Percentiles rank a stretch among this genome's conserved stretches.
Evolutionary conservation across 2,329 filamentous ascomycete genomes (phyloP).

Genomic region (Fusarium mexicanum): DNA sequence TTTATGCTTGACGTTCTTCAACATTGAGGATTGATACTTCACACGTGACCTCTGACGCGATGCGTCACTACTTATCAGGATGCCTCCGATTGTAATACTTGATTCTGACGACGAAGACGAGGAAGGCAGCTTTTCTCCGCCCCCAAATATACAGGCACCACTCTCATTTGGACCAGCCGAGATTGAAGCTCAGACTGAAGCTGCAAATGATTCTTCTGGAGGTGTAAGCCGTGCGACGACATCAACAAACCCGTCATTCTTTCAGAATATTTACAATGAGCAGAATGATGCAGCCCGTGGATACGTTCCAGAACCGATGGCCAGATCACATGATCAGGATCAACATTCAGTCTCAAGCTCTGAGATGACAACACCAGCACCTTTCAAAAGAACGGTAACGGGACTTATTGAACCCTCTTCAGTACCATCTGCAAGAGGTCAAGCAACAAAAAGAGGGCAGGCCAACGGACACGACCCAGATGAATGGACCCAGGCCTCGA

Average conservation of each 20-base stretch:
- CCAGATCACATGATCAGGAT: conserved; percentile 12
- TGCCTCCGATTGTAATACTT: conserved; percentile 47
- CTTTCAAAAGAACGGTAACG: conserved; percentile 43
- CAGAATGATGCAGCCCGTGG: conserved; percentile 50
- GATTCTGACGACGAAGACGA: conserved; percentile 55
- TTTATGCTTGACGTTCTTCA: not conserved
- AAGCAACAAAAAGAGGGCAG: conserved; percentile 12
- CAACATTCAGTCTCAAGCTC: conserved; percentile 33
- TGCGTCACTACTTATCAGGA: conserved; percentile 17
- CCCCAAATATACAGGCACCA: conserved; percentile 12
- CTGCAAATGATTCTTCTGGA: conserved; percentile 37
- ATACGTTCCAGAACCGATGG: conserved; percentile 21
- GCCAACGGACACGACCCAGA: conserved; percentile 24
- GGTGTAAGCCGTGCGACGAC: conserved; percentile 45
- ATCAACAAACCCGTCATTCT: conserved; percentile 61
- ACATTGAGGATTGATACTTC: not conserved
- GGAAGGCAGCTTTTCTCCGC: conserved; percentile 39
- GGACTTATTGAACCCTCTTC: conserved; percentile 43
- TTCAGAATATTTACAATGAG: conserved; percentile 58
- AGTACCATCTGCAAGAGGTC: conserved; percentile 45
- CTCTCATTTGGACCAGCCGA: not conserved
- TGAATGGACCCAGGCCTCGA: conserved; percentile 49
- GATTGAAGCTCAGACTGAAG: conserved; percentile 5
- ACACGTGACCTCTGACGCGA: not conserved
- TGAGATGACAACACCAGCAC: conserved; percentile 40